Evolutionary conservation across 2,329 filamentous ascomycete genomes (phyloP).

Genomic region (Metarhizium brunneum): DNA sequence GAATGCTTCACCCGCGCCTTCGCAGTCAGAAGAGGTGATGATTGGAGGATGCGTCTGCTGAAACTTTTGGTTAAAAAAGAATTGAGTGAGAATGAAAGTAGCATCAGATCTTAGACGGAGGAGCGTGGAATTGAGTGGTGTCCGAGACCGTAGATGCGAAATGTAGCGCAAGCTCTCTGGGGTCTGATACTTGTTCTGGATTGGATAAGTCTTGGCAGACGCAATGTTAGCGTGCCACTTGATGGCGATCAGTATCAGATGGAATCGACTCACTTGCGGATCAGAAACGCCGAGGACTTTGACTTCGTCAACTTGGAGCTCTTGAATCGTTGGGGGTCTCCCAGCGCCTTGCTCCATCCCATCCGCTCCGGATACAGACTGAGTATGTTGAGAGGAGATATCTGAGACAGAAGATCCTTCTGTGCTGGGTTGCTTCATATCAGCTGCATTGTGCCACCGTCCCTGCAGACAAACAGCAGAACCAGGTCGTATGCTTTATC

Average conservation of each 20-base stretch:
- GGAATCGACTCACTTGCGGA: constrained; percentile 53
- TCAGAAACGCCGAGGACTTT: constrained; percentile 69
- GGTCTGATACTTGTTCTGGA: constrained; percentile 94
- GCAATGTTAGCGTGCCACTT: constrained; percentile 7
- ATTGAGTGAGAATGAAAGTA: constrained; percentile 61
- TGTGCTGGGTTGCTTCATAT: neutral
- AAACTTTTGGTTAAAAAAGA: constrained; percentile 64
- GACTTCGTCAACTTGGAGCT: constrained; percentile 66
- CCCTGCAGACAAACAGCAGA: constrained; percentile 71
- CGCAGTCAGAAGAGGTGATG: constrained; percentile 93
- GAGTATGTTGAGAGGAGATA: constrained; percentile 1
- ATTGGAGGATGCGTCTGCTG: constrained; percentile 86
- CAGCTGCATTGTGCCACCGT: constrained; percentile 46
- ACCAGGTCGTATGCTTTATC: constrained; percentile 65
- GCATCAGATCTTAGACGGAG: constrained; percentile 76
- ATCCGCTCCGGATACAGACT: neutral
- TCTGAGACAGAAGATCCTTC: constrained; percentile 3
- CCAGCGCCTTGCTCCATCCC: neutral
- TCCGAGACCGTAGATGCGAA: constrained; percentile 76
- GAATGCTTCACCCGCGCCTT: constrained; percentile 93
- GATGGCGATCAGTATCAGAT: neutral
- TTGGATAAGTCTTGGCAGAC: constrained; percentile 63
- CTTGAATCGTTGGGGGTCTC: constrained; percentile 26
- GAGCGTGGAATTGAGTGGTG: constrained; percentile 70
- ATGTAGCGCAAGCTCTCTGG: constrained; percentile 81